These are phyloP conservation scores for Hypoxylon rickii DNA, from an alignment of 495 filamentous ascomycete genomes.

Conservation along the genomic window DNA sequence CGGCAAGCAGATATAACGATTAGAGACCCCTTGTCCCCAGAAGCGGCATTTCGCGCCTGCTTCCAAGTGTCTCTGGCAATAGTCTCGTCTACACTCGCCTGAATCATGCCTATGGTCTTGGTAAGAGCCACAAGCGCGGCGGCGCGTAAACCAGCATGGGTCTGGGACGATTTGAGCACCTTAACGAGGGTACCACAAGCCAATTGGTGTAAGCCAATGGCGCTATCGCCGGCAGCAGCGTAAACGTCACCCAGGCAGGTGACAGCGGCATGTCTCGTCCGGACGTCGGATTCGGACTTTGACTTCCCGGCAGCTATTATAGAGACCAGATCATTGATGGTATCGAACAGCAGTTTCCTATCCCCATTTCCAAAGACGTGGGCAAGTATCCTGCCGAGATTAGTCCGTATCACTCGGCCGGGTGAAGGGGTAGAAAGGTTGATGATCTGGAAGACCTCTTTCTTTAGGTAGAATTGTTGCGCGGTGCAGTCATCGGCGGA, in stretches of 20 bases:
- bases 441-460: constrained; percentile 88
- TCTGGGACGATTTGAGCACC: constrained; percentile 77
- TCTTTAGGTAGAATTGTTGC: constrained; percentile 86
- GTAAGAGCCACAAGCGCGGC: constrained; percentile 79
- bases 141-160: constrained; percentile 80
- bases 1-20: constrained; percentile 80
- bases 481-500: constrained; percentile 77
- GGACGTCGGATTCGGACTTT: constrained; percentile 69
- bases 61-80: constrained; percentile 94
- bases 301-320: constrained; percentile 78
- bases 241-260: constrained; percentile 89
- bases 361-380: constrained; percentile 87
- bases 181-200: constrained; percentile 73
- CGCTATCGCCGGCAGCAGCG: constrained; percentile 88
- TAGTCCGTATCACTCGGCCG: constrained; percentile 87
- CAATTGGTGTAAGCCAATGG: constrained; percentile 79
- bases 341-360: constrained; percentile 89
- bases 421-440: constrained; percentile 82
- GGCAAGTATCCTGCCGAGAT: constrained; percentile 80
- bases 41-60: constrained; percentile 75
- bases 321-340: constrained; percentile 82
- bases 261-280: constrained; percentile 81
- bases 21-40: constrained; percentile 78
- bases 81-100: constrained; percentile 77
- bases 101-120: constrained; percentile 74